These are phyloP conservation scores for Lonicera japonica DNA, from an alignment of 129 eudicot species.

Conservation along the genomic window DNA sequence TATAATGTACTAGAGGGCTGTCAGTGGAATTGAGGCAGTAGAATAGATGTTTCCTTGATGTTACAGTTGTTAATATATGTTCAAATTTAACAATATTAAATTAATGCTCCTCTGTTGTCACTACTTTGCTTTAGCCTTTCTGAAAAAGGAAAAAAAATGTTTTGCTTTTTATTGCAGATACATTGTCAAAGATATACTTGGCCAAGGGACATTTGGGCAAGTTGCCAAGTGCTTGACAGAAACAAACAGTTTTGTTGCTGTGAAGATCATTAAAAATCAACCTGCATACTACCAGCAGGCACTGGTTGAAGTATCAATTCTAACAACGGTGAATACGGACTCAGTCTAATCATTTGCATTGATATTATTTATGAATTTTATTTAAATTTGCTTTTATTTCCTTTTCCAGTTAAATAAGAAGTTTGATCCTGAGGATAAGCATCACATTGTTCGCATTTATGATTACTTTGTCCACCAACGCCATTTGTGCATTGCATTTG, in stretches of 20 bases:
- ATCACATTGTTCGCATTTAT: constrained; percentile 93
- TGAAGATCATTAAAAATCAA: constrained; percentile 83
- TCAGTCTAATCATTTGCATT: constrained; percentile 8
- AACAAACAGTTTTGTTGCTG: constrained; percentile 81
- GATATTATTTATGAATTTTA: neutral
- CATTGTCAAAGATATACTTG: constrained; percentile 90
- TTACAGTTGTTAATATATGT: no score
- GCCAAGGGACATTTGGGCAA: constrained; percentile 99
- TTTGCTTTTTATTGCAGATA: constrained; percentile 45
- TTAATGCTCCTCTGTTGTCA: neutral
- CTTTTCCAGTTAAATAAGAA: constrained; percentile 75
- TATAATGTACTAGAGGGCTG: no score
- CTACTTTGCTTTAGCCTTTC: neutral
- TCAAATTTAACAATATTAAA: neutral
- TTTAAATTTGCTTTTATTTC: constrained; percentile 1
- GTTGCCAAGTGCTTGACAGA: constrained; percentile 99
- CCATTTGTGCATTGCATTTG: constrained; percentile 92
- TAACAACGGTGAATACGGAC: constrained; percentile 50
- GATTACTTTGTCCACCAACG: constrained; percentile 88
- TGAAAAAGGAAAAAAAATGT: neutral
- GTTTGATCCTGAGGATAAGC: constrained; percentile 97
- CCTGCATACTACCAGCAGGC: constrained; percentile 98
- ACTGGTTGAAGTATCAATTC: constrained; percentile 87
- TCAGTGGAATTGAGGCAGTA: no score
- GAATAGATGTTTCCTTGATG: no score